phyloP scores from a whole-genome alignment of 192 early-diverging fungal species.

The Chytriomyces confervae region DNA sequence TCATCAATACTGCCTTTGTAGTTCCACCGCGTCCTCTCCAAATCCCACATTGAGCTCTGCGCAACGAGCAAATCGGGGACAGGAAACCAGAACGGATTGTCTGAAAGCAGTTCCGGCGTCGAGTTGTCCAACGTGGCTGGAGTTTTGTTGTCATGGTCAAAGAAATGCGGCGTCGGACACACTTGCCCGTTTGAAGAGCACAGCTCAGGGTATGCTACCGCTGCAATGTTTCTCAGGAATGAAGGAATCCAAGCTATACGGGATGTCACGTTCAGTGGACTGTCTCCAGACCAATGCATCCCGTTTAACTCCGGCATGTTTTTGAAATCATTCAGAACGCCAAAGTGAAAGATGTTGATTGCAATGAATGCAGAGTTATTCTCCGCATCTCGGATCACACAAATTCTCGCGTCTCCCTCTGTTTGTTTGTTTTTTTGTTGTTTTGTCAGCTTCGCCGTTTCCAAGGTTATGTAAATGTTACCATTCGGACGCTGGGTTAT shows the following conservation, averaged over 20 bases:
- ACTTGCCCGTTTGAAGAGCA: not conserved
- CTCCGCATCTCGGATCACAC: not conserved
- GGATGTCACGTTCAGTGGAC: not conserved
- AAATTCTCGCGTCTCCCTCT: constrained; percentile 21
- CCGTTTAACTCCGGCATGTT: not conserved
- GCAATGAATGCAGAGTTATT: not conserved
- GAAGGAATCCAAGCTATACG: constrained; percentile 9
- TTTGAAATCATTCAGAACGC: not conserved
- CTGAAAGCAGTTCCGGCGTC: not conserved
- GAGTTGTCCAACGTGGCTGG: not conserved
- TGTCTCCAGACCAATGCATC: not conserved
- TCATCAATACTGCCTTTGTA: not conserved
- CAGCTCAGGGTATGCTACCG: constrained; percentile 1
- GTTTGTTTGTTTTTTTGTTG: not conserved
- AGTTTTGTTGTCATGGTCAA: too few species aligned
- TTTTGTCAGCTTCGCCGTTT: not conserved
- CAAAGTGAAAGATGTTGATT: constrained; percentile 28
- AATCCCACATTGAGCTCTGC: not conserved
- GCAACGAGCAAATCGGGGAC: constrained; percentile 3
- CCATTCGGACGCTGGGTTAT: not conserved
- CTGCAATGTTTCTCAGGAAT: not conserved
- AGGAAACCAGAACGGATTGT: constrained; percentile 15
- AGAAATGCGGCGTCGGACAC: not conserved
- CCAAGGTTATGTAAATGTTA: not conserved
- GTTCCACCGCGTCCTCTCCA: not conserved